Conservation (phyloP, 2,329 filamentous ascomycete genomes). For the Didymella lethalis region DNA sequence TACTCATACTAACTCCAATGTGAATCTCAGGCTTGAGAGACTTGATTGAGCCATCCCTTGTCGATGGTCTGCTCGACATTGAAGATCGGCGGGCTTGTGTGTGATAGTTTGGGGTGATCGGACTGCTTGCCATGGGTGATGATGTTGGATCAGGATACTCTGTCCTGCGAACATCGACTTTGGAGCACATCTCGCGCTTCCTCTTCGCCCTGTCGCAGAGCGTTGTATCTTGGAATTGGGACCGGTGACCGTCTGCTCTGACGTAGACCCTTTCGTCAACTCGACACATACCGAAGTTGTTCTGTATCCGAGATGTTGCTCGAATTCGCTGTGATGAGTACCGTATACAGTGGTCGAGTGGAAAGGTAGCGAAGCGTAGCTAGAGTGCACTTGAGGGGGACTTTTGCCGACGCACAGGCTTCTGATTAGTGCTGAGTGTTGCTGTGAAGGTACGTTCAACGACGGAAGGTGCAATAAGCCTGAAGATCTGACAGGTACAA, state of each 20-base stretch:
- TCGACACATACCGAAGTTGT: constrained; percentile 40
- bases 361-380: not conserved
- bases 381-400: not conserved
- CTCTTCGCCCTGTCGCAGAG: constrained; percentile 36
- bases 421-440: not conserved
- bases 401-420: not conserved
- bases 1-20: constrained; percentile 40
- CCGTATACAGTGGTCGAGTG: not conserved
- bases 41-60: constrained; percentile 31
- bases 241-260: constrained; percentile 34
- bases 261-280: constrained; percentile 45
- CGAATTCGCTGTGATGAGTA: not conserved
- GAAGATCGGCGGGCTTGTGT: constrained; percentile 40
- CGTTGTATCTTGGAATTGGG: constrained; percentile 35
- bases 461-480: not conserved
- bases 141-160: constrained; percentile 43
- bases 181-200: constrained; percentile 34
- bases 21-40: constrained; percentile 39
- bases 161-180: constrained; percentile 33
- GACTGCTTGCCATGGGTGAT: constrained; percentile 41
- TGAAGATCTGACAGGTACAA: constrained; percentile 7
- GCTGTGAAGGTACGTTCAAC: not conserved
- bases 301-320: not conserved
- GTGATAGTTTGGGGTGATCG: constrained; percentile 38
- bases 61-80: constrained; percentile 36